These are phyloP conservation scores for Cephaloascus albidus DNA, from an alignment of 805 yeast species.

Conservation along the genomic window DNA sequence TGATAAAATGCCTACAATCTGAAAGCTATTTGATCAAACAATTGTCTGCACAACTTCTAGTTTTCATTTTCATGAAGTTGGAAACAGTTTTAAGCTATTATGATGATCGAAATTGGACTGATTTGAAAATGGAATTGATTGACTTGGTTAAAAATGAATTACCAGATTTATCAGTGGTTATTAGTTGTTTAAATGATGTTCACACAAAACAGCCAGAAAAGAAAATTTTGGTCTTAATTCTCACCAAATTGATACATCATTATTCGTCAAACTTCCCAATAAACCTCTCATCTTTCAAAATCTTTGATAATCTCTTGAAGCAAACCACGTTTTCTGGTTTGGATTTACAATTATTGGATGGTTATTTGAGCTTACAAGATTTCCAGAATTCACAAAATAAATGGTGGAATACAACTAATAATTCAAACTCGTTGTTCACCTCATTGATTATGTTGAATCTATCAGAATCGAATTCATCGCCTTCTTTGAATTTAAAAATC, in stretches of 20 bases:
- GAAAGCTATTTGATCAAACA: constrained; percentile 48
- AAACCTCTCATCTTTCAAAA: constrained; percentile 15
- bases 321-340: constrained; percentile 29
- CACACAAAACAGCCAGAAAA: constrained; percentile 23
- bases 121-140: constrained; percentile 5
- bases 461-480: neutral
- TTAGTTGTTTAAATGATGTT: constrained; percentile 32
- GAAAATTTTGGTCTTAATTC: constrained; percentile 37
- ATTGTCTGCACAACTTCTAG: constrained; percentile 50
- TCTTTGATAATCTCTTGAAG: constrained; percentile 15
- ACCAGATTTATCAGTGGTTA: constrained; percentile 42
- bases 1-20: constrained; percentile 49
- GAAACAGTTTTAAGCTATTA: constrained; percentile 18
- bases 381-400: constrained; percentile 34
- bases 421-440: constrained; percentile 55
- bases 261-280: constrained; percentile 27
- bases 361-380: constrained; percentile 53
- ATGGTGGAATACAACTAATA: constrained; percentile 66
- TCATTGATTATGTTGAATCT: constrained; percentile 45
- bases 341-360: constrained; percentile 51
- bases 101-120: neutral
- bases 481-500: constrained; percentile 29
- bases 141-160: constrained; percentile 19
- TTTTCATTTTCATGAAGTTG: constrained; percentile 47
- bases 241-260: constrained; percentile 31